A percentile compares a stretch with the other conserved stretches of the same genome.
phyloP scores from a whole-genome alignment of 2,329 filamentous ascomycete species.

The Pseudonectria buxi region DNA sequence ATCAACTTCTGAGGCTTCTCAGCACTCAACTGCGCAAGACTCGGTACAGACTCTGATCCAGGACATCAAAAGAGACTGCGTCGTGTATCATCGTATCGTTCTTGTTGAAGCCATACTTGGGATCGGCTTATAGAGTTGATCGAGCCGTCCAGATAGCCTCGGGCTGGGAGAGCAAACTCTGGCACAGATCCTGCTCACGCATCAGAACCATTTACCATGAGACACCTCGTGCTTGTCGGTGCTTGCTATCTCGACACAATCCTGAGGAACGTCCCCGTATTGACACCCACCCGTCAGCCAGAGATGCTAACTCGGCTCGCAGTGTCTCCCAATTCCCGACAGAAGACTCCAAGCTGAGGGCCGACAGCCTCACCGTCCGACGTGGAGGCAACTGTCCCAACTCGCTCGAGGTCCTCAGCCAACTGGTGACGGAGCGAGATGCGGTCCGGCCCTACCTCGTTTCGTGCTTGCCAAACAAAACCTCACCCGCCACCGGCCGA shows the following conservation, averaged over 20 bases:
- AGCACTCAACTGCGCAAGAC: no score
- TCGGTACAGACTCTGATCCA: no score
- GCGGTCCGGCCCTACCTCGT: slow-evolving; percentile 37
- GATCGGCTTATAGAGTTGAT: no score
- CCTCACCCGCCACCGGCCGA: slow-evolving; percentile 43
- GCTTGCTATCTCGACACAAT: slow-evolving; percentile 68
- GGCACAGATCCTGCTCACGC: not conserved
- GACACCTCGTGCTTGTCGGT: slow-evolving; percentile 56
- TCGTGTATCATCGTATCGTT: no score
- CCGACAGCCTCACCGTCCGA: slow-evolving; percentile 49
- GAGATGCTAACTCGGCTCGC: slow-evolving; percentile 12
- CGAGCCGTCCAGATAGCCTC: no score
- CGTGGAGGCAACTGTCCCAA: slow-evolving; percentile 71
- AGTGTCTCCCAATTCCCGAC: slow-evolving; percentile 60
- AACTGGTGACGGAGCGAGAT: slow-evolving; percentile 40
- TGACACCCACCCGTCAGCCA: slow-evolving; percentile 5
- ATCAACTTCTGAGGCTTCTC: no score
- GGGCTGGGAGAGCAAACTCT: no score
- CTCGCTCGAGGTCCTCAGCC: slow-evolving; percentile 61
- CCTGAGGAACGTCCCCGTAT: slow-evolving; percentile 43
- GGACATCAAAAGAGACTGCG: no score
- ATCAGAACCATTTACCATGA: slow-evolving; percentile 29
- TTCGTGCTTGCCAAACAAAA: slow-evolving; percentile 45
- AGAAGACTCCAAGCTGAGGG: slow-evolving; percentile 68
- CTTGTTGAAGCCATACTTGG: no score